Evolutionary conservation across 1,284 basidiomycete species (phyloP).

Genomic region (Cutaneotrichosporon mucoides): DNA sequence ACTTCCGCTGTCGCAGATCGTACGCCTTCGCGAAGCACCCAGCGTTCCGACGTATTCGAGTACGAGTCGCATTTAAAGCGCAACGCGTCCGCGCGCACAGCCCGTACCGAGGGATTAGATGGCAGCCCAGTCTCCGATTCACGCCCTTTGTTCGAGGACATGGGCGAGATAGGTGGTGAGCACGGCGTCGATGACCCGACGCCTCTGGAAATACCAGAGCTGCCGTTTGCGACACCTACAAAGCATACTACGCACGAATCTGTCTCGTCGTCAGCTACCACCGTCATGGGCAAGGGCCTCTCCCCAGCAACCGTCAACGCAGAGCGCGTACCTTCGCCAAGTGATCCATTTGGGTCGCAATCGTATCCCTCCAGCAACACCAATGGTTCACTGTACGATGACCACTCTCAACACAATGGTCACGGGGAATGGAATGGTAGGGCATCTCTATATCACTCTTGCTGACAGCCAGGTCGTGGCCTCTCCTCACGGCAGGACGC

Average conservation of each 20-base stretch:
- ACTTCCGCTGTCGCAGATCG: constrained; percentile 18
- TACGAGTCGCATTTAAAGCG: constrained; percentile 42
- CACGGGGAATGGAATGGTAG: background rate
- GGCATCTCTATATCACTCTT: background rate
- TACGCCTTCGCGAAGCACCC: constrained; percentile 35
- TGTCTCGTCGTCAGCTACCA: constrained; percentile 26
- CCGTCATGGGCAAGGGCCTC: background rate
- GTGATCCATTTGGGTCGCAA: background rate
- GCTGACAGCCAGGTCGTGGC: background rate
- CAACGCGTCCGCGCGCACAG: constrained; percentile 39
- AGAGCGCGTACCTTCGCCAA: background rate
- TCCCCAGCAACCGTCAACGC: background rate
- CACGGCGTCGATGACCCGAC: constrained; percentile 6
- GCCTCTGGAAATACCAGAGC: constrained; percentile 1
- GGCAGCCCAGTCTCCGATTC: constrained; percentile 6
- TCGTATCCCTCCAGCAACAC: background rate
- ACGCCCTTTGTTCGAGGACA: constrained; percentile 8
- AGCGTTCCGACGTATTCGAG: constrained; percentile 41
- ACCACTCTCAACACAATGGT: background rate
- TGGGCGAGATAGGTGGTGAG: background rate
- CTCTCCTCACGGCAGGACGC: background rate
- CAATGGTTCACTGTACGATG: background rate
- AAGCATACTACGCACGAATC: constrained; percentile 29
- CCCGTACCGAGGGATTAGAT: constrained; percentile 22
- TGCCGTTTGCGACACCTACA: constrained; percentile 22